Base-by-base conservation (phyloP, 1,139 yeast genomes). In the Magnusiomyces magnusii region DNA sequence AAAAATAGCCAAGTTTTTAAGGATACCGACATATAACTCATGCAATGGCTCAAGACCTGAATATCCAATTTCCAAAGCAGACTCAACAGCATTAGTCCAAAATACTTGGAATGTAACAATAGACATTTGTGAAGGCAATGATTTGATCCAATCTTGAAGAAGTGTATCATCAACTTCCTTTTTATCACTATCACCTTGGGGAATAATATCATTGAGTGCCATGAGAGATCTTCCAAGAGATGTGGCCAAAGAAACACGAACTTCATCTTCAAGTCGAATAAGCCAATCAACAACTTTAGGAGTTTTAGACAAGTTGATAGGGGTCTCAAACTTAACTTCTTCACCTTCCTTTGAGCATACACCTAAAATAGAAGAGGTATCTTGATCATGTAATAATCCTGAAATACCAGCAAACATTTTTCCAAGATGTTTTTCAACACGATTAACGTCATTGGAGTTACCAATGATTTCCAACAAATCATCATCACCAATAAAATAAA, bases 401-500 rank as follows among this genome's bases (percentile, higher is more conserved):
- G 79, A 67, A 10, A 90, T 76, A 1, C 95, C 95, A 2, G 83
- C 72, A 70, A 87, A 91, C 84, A 93, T 80, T 67, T 88, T 89
- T 57, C 76, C 77, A 58, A 90, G 72, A 67, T 87, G 95, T 61
- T 77, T 79, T 34, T 85, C 84, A 2, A 86, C 75, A 9, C 80
- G 70, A 0, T 63, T 61, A 2, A 82, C 70, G 64, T 85, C 81
- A 9, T 72, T 73, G 0, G 85, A 76, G 60, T 85, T 80, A 2
- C 97, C 97, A 58, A 93, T 80, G 50, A 93, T 80, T 63, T 90
- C 96, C 47, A 93, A 74, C 49, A 93, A 75, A 69, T 92, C 97
- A 63, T 91, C 97, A 68, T 93, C 93, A 5, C 98, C 97, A 47
- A 93, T 75, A 68, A 93, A 92, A 66, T 86, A 91, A 61, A 92